phyloP scores from a whole-genome alignment of 202 grass and related monocot genomes.

The Dendrocalamus latiflorus region DNA sequence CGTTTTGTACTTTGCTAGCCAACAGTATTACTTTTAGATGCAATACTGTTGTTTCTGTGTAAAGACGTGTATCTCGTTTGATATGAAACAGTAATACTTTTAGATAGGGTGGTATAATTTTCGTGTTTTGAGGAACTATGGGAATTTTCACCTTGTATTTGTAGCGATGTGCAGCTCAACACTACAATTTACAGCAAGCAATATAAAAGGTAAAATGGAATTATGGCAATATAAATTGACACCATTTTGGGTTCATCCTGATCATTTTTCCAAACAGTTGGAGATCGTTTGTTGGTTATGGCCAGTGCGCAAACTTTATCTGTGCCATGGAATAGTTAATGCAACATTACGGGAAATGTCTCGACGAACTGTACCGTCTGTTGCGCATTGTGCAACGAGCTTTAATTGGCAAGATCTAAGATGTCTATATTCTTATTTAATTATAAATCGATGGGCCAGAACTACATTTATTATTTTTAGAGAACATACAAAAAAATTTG shows the following conservation, averaged over 20 bases:
- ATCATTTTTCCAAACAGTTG: background rate
- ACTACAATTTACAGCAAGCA: conserved; percentile 1
- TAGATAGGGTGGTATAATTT: conserved; percentile 32
- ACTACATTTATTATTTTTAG: background rate
- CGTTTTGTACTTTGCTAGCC: conserved; percentile 17
- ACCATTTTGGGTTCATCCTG: background rate
- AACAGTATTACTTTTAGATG: conserved; percentile 38
- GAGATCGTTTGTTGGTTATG: background rate
- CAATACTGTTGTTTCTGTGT: conserved; percentile 27
- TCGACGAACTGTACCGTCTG: background rate
- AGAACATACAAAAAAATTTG: no score
- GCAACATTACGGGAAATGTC: background rate
- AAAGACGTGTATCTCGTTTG: background rate
- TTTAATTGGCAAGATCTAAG: background rate
- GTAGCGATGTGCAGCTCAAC: background rate
- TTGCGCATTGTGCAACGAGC: background rate
- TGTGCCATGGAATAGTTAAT: background rate
- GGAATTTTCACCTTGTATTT: background rate
- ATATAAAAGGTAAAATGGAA: background rate
- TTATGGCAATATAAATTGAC: background rate
- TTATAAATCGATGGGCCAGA: background rate
- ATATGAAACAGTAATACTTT: conserved; percentile 1
- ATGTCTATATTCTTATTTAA: background rate
- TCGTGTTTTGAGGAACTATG: background rate
- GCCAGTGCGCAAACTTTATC: background rate